phyloP scores from a whole-genome alignment of 1,284 basidiomycete genomes.

The Vanrija sp. region DNA sequence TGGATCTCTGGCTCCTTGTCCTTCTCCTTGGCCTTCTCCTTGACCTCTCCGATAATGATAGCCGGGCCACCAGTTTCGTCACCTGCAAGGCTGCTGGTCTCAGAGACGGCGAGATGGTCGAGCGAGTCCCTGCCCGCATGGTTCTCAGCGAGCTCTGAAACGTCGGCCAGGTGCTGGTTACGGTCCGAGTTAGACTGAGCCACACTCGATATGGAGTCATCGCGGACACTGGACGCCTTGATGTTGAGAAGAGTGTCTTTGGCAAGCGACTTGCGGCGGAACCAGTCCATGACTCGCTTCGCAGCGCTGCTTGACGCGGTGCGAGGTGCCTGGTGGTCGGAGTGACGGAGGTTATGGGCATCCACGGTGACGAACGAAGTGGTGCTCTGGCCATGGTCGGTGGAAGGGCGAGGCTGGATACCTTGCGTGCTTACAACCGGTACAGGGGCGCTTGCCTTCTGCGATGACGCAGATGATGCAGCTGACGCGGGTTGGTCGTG shows the following conservation, averaged over 20 bases:
- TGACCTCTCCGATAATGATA: constrained; percentile 10
- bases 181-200: constrained; percentile 1
- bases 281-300: constrained; percentile 63
- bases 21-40: not conserved
- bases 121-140: not conserved
- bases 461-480: constrained; percentile 8
- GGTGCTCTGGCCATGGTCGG: constrained; percentile 27
- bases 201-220: constrained; percentile 20
- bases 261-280: constrained; percentile 55
- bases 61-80: constrained; percentile 23
- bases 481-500: not conserved
- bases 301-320: constrained; percentile 54
- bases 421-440: constrained; percentile 26
- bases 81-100: constrained; percentile 24
- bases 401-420: constrained; percentile 22
- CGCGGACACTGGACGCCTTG: constrained; percentile 20
- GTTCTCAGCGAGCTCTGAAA: not conserved
- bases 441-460: constrained; percentile 24
- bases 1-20: not conserved
- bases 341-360: constrained; percentile 18
- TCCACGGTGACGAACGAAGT: constrained; percentile 42
- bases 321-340: constrained; percentile 18
- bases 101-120: constrained; percentile 1
- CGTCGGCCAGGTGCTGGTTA: not conserved
- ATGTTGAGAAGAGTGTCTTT: constrained; percentile 39